These are phyloP conservation scores for Isabelozyma pseudorhagii DNA, from an alignment of 805 yeast species.

Conservation along the genomic window DNA sequence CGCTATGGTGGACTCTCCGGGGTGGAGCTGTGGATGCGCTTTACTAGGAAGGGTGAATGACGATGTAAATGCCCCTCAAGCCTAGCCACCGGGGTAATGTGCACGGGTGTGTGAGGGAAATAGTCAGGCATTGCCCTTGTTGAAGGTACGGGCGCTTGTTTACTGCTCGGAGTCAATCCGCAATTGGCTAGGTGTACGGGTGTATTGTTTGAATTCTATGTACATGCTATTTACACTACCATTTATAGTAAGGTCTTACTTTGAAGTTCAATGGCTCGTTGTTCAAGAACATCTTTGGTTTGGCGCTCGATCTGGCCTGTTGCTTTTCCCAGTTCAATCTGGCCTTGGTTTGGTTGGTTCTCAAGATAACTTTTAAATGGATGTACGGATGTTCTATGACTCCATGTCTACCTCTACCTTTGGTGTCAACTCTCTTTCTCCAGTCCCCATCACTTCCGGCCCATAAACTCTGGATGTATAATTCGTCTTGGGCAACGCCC, in stretches of 20 bases:
- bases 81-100: neutral
- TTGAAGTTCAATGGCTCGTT: constrained; percentile 42
- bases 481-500: constrained; percentile 55
- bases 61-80: neutral
- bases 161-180: too few species aligned
- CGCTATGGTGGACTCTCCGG: too few species aligned
- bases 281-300: constrained; percentile 51
- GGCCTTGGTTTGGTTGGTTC: constrained; percentile 58
- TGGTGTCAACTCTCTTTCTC: constrained; percentile 68
- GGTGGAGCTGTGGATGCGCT: too few species aligned
- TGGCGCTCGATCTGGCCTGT: constrained; percentile 44
- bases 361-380: constrained; percentile 76
- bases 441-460: constrained; percentile 83
- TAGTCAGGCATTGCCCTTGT: too few species aligned
- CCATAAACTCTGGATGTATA: constrained; percentile 83
- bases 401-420: constrained; percentile 91
- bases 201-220: neutral
- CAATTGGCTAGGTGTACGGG: neutral
- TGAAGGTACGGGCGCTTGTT: neutral
- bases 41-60: too few species aligned
- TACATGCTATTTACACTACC: constrained; percentile 20
- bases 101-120: neutral
- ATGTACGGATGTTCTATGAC: constrained; percentile 70
- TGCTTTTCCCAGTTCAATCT: constrained; percentile 60
- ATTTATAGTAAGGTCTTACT: constrained; percentile 39